These are phyloP conservation scores for Hibiscus syriacus DNA, from an alignment of 345 rosid species.

Conservation along the genomic window DNA sequence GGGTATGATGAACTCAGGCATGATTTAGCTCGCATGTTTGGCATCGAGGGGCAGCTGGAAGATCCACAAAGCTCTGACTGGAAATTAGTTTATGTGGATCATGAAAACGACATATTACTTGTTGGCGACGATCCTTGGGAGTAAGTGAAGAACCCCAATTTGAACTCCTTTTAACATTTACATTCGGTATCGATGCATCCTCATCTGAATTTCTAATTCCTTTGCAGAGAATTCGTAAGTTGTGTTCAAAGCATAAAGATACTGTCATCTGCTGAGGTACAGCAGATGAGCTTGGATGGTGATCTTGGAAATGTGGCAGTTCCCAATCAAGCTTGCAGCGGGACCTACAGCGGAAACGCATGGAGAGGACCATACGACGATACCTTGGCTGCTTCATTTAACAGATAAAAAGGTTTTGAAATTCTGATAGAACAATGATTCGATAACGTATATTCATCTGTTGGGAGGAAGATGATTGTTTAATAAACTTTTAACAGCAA, in stretches of 20 bases:
- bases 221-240: slow-evolving; percentile 77
- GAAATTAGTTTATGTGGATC: slow-evolving; percentile 91
- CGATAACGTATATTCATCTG: too few species aligned
- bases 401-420: not conserved
- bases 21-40: slow-evolving; percentile 93
- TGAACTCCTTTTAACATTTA: not conserved
- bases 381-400: not conserved
- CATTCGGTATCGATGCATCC: not conserved
- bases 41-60: slow-evolving; percentile 87
- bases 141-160: slow-evolving; percentile 42
- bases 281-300: slow-evolving; percentile 93
- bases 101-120: slow-evolving; percentile 84
- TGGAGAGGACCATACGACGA: not conserved
- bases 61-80: slow-evolving; percentile 88
- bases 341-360: not conserved
- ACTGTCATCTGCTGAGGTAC: slow-evolving; percentile 82
- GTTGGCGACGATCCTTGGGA: slow-evolving; percentile 99
- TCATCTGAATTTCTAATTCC: not conserved
- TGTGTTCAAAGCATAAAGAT: slow-evolving; percentile 88
- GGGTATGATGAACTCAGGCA: slow-evolving; percentile 76
- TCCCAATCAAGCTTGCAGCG: slow-evolving; percentile 75
- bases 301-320: slow-evolving; percentile 64
- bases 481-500: too few species aligned
- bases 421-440: not conserved
- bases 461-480: too few species aligned